phyloP scores from a whole-genome alignment of 139 green algal genomes.

The Closterium sp. region DNA sequence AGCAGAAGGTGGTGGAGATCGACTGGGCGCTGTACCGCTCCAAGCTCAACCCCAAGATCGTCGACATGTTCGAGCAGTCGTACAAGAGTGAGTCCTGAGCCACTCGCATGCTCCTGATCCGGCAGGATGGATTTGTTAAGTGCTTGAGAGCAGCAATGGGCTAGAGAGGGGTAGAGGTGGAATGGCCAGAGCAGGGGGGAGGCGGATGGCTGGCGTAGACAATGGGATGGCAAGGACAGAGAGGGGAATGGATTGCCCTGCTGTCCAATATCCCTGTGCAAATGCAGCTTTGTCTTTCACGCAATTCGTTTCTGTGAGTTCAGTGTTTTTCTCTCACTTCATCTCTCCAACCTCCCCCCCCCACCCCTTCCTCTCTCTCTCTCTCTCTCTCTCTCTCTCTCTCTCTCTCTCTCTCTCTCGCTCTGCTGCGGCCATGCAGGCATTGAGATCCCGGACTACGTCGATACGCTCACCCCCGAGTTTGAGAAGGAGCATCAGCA shows the following conservation, averaged over 20 bases:
- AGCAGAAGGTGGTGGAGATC: constrained; percentile 43
- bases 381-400: neutral
- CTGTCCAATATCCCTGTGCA: no score
- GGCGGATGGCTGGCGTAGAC: no score
- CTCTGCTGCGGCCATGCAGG: constrained; percentile 8
- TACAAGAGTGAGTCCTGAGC: constrained; percentile 44
- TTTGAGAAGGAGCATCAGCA: constrained; percentile 49
- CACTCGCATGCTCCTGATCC: neutral
- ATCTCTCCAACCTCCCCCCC: no score
- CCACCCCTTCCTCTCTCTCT: neutral
- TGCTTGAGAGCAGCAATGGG: no score
- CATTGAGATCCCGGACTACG: constrained; percentile 40
- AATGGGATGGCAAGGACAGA: neutral
- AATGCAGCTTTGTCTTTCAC: no score
- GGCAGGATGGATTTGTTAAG: no score
- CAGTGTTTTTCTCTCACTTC: no score
- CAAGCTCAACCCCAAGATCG: constrained; percentile 43
- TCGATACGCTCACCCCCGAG: constrained; percentile 26
- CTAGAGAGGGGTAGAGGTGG: no score
- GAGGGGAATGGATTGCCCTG: neutral
- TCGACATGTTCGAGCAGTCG: constrained; percentile 46
- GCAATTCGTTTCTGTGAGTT: no score
- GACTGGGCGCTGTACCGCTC: constrained; percentile 37
- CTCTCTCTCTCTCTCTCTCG: neutral
- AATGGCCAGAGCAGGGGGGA: no score